A percentile compares a stretch with the other conserved stretches of the same genome.
Evolutionary conservation across 257 asterid species (phyloP).

Genomic region (Lycium barbarum): DNA sequence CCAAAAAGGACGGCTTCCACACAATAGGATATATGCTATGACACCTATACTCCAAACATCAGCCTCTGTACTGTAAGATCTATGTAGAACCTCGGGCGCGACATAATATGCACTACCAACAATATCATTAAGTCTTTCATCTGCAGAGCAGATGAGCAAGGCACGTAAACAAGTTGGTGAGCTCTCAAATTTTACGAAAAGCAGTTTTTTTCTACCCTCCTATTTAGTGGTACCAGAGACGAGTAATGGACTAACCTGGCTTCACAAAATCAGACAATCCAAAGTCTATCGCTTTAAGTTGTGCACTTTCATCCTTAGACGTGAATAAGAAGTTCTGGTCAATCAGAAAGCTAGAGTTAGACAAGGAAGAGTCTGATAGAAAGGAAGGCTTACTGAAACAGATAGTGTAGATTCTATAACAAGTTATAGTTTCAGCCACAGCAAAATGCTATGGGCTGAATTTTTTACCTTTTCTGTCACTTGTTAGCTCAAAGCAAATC

Average conservation of each 20-base stretch:
- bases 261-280: constrained; percentile 94
- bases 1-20: constrained; percentile 98
- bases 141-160: constrained; percentile 45
- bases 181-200: not conserved
- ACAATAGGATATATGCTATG: constrained; percentile 75
- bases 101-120: constrained; percentile 98
- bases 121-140: constrained; percentile 90
- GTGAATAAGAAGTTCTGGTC: constrained; percentile 88
- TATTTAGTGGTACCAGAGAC: not conserved
- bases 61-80: constrained; percentile 91
- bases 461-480: not conserved
- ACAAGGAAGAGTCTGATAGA: constrained; percentile 26
- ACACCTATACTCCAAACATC: constrained; percentile 98
- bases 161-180: not conserved
- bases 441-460: not conserved
- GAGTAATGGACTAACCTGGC: constrained; percentile 66
- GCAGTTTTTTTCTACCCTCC: not conserved
- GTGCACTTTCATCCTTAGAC: constrained; percentile 76
- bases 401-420: constrained; percentile 4
- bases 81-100: constrained; percentile 95
- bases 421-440: not conserved
- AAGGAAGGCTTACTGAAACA: not conserved
- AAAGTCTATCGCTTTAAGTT: constrained; percentile 91
- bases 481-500: not conserved
- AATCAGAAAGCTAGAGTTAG: constrained; percentile 49